A percentile compares a stretch with the other conserved stretches of the same genome.
phyloP scores from a whole-genome alignment of 495 filamentous ascomycete species.

The Penicillium maclennaniae region DNA sequence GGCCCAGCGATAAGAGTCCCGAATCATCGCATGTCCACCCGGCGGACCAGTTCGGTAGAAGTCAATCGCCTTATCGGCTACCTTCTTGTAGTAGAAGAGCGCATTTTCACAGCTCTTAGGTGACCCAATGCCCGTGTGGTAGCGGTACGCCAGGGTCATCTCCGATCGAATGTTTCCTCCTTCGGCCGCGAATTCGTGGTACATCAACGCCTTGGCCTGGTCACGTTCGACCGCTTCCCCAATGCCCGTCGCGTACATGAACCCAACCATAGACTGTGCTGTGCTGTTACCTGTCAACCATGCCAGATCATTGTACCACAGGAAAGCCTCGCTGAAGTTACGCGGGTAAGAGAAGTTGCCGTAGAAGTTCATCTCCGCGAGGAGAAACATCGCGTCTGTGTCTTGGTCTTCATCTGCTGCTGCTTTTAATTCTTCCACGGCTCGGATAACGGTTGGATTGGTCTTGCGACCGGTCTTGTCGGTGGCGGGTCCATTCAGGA shows the following conservation, averaged over 20 bases:
- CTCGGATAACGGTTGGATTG: conserved; percentile 37
- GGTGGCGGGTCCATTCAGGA: conserved; percentile 45
- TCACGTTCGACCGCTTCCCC: conserved; percentile 78
- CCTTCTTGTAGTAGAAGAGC: conserved; percentile 82
- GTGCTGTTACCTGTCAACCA: conserved; percentile 78
- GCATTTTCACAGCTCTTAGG: conserved; percentile 83
- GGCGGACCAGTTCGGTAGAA: conserved; percentile 87
- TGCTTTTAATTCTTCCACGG: conserved; percentile 68
- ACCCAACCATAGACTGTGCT: conserved; percentile 90
- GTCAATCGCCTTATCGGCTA: conserved; percentile 87
- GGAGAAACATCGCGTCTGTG: conserved; percentile 81
- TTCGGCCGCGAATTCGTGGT: conserved; percentile 91
- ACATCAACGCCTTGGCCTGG: conserved; percentile 87
- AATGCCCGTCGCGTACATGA: conserved; percentile 94
- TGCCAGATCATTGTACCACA: conserved; percentile 75
- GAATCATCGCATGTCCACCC: conserved; percentile 72
- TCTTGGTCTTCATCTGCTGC: conserved; percentile 68
- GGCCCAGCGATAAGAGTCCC: conserved; percentile 70
- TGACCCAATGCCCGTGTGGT: conserved; percentile 80
- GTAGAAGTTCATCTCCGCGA: conserved; percentile 95
- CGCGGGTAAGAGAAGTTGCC: conserved; percentile 89
- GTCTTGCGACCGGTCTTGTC: conserved; percentile 27
- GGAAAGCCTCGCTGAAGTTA: conserved; percentile 78
- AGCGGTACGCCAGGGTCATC: conserved; percentile 89
- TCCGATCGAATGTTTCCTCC: conserved; percentile 79